Evolutionary conservation across 2,329 filamentous ascomycete genomes (phyloP), one percentile per base, ranked within the genome.

Genomic region (Podosphaera fusca): DNA sequence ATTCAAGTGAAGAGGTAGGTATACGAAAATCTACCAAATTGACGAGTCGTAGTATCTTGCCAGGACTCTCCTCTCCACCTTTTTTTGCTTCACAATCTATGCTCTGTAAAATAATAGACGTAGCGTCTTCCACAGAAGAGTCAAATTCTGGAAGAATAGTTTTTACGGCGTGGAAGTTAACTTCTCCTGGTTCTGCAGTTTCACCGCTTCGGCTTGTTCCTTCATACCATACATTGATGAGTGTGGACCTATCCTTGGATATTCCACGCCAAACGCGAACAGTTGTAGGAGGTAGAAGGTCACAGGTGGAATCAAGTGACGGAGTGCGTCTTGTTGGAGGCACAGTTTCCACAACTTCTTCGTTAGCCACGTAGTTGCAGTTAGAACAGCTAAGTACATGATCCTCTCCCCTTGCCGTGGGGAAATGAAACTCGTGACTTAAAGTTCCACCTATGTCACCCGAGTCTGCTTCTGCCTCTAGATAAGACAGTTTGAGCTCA

Each of bases 391-490:
- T 82, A 60, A 94, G 79, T 42, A 98, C 76, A 1, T 79, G 82
- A 65, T 98, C 92, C 67, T 96, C 92, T 6, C 92, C 92, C 55
- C 84, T 81, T 0, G 77, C 67, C 35, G 82, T 87, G 1, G 84
- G 77, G 55, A 95, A 82, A 67, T 95, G 92, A 67, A 94, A 98
- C 65, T 98, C 92, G 67, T 98, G 92, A 68, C 89, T 96, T 42
- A 95, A 71, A 62, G 82, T 84, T 10, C 92, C 92, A 36, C 92
- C 92, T 79, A 98, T 98, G 62, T 87, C 86, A n/a, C 92, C 92
- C 0, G 90, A 95, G 67, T 89, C 89, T 5, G 92, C 92, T 63
- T 87, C 81, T 1, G 90, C 90, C 29, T 94, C 82, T 0, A 94
- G 69, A 62, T 92, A 87, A 0, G 87, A 87, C 12, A 98, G 69